These are phyloP conservation scores for Colletotrichum limetticola DNA, from an alignment of 2,329 filamentous ascomycete species.

Conservation along the genomic window DNA sequence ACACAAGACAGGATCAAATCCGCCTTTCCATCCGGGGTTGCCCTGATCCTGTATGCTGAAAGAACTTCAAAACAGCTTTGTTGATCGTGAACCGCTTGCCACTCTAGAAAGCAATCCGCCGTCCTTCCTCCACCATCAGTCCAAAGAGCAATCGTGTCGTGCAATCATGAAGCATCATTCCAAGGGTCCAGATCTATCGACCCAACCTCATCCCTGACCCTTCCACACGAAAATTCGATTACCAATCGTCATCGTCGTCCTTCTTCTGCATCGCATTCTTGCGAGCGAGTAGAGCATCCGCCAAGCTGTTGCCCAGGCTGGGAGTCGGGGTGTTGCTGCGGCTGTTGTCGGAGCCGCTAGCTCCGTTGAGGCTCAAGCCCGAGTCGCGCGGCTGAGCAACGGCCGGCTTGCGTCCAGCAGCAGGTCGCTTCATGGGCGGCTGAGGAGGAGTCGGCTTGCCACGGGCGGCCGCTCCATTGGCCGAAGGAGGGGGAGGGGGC, in stretches of 20 bases:
- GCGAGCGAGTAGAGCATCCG: slow-evolving; percentile 80
- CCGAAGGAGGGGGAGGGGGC: slow-evolving; percentile 72
- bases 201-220: slow-evolving; percentile 25
- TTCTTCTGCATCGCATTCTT: slow-evolving; percentile 81
- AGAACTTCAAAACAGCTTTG: slow-evolving; percentile 24
- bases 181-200: slow-evolving; percentile 30
- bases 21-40: slow-evolving; percentile 30
- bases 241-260: slow-evolving; percentile 78
- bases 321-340: slow-evolving; percentile 78
- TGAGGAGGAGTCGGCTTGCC: slow-evolving; percentile 79
- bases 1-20: slow-evolving; percentile 28
- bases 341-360: slow-evolving; percentile 68
- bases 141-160: slow-evolving; percentile 33
- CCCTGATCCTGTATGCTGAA: slow-evolving; percentile 35
- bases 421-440: slow-evolving; percentile 84
- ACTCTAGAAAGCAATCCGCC: slow-evolving; percentile 20
- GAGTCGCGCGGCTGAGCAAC: slow-evolving; percentile 76
- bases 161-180: slow-evolving; percentile 35
- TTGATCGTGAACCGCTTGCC: slow-evolving; percentile 25
- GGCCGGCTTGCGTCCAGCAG: slow-evolving; percentile 76
- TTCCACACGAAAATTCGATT: slow-evolving; percentile 35
- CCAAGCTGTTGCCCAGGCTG: slow-evolving; percentile 78
- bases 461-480: slow-evolving; percentile 57
- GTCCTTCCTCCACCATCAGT: slow-evolving; percentile 26
- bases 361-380: slow-evolving; percentile 69